Evolutionary conservation across 73 alveolate species (phyloP).

Genomic region (Paramecium octaurelia): DNA sequence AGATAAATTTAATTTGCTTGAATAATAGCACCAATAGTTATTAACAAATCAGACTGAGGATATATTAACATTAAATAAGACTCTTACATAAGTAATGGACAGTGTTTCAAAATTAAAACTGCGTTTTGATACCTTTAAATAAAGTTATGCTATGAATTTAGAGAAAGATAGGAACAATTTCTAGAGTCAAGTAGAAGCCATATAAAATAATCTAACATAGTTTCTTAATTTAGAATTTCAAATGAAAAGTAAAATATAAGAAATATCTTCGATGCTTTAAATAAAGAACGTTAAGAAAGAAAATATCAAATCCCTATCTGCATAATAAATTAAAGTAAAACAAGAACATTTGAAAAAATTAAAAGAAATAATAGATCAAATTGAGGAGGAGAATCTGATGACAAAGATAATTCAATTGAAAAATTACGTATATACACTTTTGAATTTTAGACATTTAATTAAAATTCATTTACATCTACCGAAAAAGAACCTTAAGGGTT

Average conservation of each 20-base stretch:
- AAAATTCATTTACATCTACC: background rate
- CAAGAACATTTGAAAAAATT: background rate
- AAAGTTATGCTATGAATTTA: background rate
- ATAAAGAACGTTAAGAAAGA: background rate
- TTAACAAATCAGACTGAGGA: background rate
- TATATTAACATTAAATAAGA: background rate
- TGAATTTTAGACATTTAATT: background rate
- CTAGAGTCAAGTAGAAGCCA: background rate
- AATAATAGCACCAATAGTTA: background rate
- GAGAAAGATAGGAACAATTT: background rate
- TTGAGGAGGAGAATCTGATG: background rate
- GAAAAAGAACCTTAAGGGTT: background rate
- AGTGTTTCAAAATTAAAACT: background rate
- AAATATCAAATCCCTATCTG: background rate
- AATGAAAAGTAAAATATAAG: background rate
- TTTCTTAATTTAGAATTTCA: background rate
- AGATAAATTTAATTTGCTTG: background rate
- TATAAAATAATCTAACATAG: background rate
- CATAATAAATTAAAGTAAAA: background rate
- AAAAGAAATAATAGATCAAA: background rate
- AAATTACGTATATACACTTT: background rate
- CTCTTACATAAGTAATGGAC: background rate
- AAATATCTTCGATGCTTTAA: background rate
- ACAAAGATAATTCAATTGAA: background rate
- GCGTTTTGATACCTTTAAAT: background rate